Evolutionary conservation across 768 basidiomycete genomes (phyloP).

Genomic region (Russula emetica): DNA sequence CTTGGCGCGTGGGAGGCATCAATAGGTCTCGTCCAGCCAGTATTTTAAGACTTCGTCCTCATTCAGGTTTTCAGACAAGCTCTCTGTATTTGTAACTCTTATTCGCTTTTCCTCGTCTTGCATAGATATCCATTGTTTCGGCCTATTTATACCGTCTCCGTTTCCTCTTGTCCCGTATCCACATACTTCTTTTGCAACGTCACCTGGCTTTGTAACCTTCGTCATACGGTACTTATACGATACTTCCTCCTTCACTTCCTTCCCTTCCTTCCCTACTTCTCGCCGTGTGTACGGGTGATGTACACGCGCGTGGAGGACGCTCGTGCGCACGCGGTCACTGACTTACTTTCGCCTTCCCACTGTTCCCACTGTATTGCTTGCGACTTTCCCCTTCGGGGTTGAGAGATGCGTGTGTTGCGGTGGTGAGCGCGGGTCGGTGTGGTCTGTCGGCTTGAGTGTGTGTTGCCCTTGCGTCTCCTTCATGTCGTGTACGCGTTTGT

Average conservation of each 20-base stretch:
- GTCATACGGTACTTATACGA: conserved; percentile 16
- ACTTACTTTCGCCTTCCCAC: conserved; percentile 32
- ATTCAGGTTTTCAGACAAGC: not conserved
- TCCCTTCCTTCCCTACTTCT: not conserved
- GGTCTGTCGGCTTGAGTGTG: conserved; percentile 19
- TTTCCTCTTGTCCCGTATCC: conserved; percentile 22
- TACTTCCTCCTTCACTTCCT: not conserved
- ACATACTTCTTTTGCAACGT: conserved; percentile 12
- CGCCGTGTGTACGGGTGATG: conserved; percentile 1
- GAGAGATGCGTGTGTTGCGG: conserved; percentile 40
- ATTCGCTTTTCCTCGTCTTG: conserved; percentile 23
- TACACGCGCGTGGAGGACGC: not conserved
- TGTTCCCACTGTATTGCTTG: conserved; percentile 30
- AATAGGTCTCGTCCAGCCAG: conserved; percentile 26
- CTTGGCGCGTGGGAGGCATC: conserved; percentile 28
- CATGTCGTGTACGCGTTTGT: not conserved
- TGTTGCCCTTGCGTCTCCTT: conserved; percentile 10
- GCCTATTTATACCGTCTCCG: conserved; percentile 17
- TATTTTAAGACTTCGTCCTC: conserved; percentile 27
- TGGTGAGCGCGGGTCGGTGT: conserved; percentile 46
- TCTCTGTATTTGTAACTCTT: conserved; percentile 23
- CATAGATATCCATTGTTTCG: conserved; percentile 14
- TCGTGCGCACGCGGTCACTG: conserved; percentile 6
- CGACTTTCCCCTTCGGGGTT: conserved; percentile 49
- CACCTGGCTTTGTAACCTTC: not conserved